Base-by-base conservation (phyloP, 2,329 filamentous ascomycete genomes). In the Aspergillus tubingensis region DNA sequence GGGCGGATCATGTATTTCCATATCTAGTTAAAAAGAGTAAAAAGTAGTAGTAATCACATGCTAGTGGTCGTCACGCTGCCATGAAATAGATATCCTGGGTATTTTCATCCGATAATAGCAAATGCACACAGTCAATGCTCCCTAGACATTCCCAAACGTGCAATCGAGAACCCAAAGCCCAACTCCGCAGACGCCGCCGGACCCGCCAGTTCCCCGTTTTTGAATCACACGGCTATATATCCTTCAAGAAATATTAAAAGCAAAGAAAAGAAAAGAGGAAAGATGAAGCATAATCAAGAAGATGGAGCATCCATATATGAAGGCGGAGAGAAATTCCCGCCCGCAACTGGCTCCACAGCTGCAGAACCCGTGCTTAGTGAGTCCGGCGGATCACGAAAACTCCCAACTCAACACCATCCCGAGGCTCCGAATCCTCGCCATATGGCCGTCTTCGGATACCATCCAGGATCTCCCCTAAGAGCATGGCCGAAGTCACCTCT, bases 391-490 rank as follows among this genome's bases (percentile, higher is more conserved):
- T 80, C 60, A 83, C 79, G 65, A 82, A 82, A 15, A 82, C 76
- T 8, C 79, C 81, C 48, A 83, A 67, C 65, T 82, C 80, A 25
- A 82, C 68, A 0, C 77, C 77, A 36, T 76, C 72, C 17, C 72
- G 77, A 47, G 81, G 80, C 60, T 77, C 77, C 52, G 70, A 76
- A 57, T 75, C 78, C 50, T 75, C 72, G 23, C 66, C 76, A 65
- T 85, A 84, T 23, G 78, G 76, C 59, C 82, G 77, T 54, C 77
- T 79, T 41, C 79, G 80, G n/a, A 88, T 82, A 5, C 84, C 85
- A 48, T 87, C 82, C 47, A 86, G 74, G 13, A 88, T 81, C 64
- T 86, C 83, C 60, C 85, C 79, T 43, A 87, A 80, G n/a, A 88
- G 73, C 66, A 83, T 82, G 21, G 83, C 79, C 0, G 83, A 80